Evolutionary conservation across 169 alveolate species (phyloP).

Genomic region (Blepharisma undulans): DNA sequence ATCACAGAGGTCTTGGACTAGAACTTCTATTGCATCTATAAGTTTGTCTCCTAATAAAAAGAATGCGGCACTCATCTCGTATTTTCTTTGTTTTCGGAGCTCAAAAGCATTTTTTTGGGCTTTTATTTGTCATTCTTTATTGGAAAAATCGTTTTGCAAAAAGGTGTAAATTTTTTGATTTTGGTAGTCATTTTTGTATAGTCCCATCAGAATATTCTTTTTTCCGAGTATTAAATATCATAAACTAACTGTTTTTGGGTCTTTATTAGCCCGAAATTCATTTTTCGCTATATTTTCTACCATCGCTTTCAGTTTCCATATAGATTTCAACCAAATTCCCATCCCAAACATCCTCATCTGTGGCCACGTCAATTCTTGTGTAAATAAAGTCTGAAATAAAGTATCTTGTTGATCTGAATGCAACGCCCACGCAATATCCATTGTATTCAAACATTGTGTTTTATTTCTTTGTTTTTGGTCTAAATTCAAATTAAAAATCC

Average conservation of each 20-base stretch:
- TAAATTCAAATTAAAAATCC: not conserved
- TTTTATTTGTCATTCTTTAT: conserved; percentile 9
- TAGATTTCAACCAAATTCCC: conserved; percentile 25
- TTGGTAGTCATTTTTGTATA: not conserved
- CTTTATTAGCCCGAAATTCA: conserved; percentile 11
- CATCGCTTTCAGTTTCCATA: not conserved
- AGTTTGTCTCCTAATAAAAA: conserved; percentile 1
- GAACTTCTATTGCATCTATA: conserved; percentile 13
- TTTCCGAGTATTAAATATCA: conserved; percentile 20
- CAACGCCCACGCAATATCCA: conserved; percentile 31
- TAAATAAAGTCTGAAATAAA: not conserved
- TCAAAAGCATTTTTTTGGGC: conserved; percentile 41
- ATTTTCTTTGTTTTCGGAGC: conserved; percentile 17
- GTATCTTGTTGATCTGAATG: conserved; percentile 32
- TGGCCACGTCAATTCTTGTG: not conserved
- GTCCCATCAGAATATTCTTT: conserved; percentile 3
- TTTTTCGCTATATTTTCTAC: conserved; percentile 11
- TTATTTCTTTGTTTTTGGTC: not conserved
- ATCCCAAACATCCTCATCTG: conserved; percentile 17
- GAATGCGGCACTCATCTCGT: conserved; percentile 26
- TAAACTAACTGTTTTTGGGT: not conserved
- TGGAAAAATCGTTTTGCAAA: conserved; percentile 20
- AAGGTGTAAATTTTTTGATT: not conserved
- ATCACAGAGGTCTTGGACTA: not conserved
- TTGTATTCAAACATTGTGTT: not conserved